Evolutionary conservation across 345 rosid genomes (phyloP).

Genomic region (Excoecaria agallocha): DNA sequence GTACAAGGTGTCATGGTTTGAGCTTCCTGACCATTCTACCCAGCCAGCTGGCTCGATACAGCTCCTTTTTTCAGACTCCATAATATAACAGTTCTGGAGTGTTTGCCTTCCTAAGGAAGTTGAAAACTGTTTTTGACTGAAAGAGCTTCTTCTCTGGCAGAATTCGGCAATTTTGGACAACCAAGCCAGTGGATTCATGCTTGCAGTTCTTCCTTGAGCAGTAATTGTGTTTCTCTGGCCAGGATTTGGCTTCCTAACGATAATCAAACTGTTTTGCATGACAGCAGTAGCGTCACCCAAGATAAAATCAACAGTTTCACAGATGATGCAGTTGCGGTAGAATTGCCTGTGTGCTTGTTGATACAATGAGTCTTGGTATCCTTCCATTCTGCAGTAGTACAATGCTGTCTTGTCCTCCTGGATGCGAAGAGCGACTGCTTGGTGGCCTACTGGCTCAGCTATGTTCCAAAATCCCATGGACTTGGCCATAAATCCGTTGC

Average conservation of each 20-base stretch:
- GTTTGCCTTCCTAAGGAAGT: neutral
- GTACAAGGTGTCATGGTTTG: conserved; percentile 3
- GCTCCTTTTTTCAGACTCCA: conserved; percentile 18
- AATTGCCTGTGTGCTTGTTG: conserved; percentile 61
- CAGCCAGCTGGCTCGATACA: conserved; percentile 20
- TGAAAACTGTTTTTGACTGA: neutral
- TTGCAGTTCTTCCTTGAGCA: conserved; percentile 15
- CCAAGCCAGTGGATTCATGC: conserved; percentile 17
- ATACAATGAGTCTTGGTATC: conserved; percentile 70
- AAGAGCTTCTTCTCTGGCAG: neutral
- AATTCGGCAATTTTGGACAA: conserved; percentile 18
- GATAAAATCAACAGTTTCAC: conserved; percentile 59
- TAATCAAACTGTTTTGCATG: conserved; percentile 14
- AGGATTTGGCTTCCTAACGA: conserved; percentile 16
- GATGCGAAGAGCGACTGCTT: conserved; percentile 73
- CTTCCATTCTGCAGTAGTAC: conserved; percentile 57
- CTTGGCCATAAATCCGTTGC: conserved; percentile 57
- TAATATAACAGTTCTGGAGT: conserved; percentile 14
- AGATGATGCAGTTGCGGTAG: conserved; percentile 62
- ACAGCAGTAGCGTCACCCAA: conserved; percentile 18
- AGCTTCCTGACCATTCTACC: conserved; percentile 9
- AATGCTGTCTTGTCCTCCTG: conserved; percentile 49
- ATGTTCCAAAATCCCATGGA: conserved; percentile 66
- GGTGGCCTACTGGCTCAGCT: conserved; percentile 55
- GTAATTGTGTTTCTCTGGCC: conserved; percentile 13